Evolutionary conservation across 2,329 filamentous ascomycete genomes (phyloP).

Genomic region (Colletotrichum musicola): DNA sequence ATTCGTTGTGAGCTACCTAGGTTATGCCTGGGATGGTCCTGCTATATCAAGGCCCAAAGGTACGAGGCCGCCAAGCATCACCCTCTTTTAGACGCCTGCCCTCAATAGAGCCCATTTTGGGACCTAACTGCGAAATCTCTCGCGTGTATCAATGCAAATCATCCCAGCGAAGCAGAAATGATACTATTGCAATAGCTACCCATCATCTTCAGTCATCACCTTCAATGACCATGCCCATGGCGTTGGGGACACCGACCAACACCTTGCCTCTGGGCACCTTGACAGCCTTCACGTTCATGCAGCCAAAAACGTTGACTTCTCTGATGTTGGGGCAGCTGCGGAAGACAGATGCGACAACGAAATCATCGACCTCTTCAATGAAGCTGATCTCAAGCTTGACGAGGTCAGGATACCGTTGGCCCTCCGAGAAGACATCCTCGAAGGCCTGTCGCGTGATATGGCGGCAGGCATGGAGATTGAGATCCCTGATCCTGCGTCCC

Average conservation of each 20-base stretch:
- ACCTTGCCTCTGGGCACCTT: constrained; percentile 67
- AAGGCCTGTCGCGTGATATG: constrained; percentile 82
- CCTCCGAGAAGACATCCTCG: constrained; percentile 76
- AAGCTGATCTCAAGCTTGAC: constrained; percentile 83
- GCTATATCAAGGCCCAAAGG: background rate
- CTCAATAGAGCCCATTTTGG: background rate
- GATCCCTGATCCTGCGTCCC: constrained; percentile 70
- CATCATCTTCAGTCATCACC: constrained; percentile 58
- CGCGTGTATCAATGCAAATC: background rate
- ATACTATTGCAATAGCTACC: background rate
- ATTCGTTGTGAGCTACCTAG: background rate
- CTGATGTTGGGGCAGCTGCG: constrained; percentile 71
- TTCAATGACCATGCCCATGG: constrained; percentile 71
- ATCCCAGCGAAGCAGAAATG: too few species aligned
- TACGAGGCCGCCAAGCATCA: too few species aligned
- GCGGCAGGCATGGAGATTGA: constrained; percentile 88
- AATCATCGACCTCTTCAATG: constrained; percentile 75
- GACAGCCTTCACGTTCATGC: constrained; percentile 70
- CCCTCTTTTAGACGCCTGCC: too few species aligned
- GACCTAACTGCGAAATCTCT: background rate
- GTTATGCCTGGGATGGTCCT: background rate
- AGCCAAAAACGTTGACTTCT: constrained; percentile 73
- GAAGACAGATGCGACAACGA: constrained; percentile 74
- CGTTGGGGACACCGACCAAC: constrained; percentile 70
- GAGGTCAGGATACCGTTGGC: constrained; percentile 75